These are phyloP conservation scores for Penicillium cosmopolitanum DNA, from an alignment of 495 filamentous ascomycete genomes.

Conservation along the genomic window DNA sequence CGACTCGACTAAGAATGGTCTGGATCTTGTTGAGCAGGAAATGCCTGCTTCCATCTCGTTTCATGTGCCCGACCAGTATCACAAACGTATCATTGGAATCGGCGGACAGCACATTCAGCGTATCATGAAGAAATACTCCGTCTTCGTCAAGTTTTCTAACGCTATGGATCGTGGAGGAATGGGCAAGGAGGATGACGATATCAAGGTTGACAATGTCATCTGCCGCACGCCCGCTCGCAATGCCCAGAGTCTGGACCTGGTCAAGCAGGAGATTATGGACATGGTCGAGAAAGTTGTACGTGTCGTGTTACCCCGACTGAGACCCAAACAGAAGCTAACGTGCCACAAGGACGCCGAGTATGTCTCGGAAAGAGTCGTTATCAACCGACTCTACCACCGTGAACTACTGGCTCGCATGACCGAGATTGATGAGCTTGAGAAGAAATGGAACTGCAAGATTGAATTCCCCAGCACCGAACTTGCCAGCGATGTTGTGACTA, in stretches of 20 bases:
- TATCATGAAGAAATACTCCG: conserved; percentile 99
- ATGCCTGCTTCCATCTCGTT: conserved; percentile 99
- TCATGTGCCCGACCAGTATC: conserved; percentile 99
- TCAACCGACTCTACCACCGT: conserved; percentile 94
- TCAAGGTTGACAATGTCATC: conserved; percentile 98
- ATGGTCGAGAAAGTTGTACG: conserved; percentile 95
- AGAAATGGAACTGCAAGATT: conserved; percentile 99
- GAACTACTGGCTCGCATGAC: conserved; percentile 83
- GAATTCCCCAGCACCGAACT: conserved; percentile 96
- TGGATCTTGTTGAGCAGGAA: conserved; percentile 94
- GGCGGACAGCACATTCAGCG: conserved; percentile 98
- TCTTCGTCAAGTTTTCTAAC: conserved; percentile 99
- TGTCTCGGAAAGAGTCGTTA: conserved; percentile 85
- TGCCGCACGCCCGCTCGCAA: conserved; percentile 97
- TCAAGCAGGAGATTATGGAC: conserved; percentile 98
- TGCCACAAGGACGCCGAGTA: conserved; percentile 82
- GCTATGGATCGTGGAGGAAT: conserved; percentile 97
- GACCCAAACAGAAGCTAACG: conserved; percentile 12
- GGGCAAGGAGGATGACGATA: conserved; percentile 93
- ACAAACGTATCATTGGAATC: conserved; percentile 99
- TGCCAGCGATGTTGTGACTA: conserved; percentile 93
- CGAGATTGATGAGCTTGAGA: conserved; percentile 92
- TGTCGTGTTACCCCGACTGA: conserved; percentile 12
- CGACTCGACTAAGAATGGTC: conserved; percentile 86
- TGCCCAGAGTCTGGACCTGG: conserved; percentile 91